These are phyloP conservation scores for Saccharomycodes ludwigii DNA, from an alignment of 805 yeast species.

Conservation along the genomic window DNA sequence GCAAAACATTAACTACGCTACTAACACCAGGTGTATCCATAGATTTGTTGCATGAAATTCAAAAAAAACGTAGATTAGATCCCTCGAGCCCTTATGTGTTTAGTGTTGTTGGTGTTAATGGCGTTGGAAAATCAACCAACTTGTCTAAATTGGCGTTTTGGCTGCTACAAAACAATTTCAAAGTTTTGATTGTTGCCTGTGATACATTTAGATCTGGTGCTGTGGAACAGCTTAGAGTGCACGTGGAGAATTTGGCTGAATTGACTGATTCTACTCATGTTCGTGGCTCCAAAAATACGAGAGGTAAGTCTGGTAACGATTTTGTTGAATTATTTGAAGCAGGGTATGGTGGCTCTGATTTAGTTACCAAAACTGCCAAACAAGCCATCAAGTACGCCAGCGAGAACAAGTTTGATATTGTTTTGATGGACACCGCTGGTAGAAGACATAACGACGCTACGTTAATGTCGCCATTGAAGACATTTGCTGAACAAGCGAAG, in stretches of 20 bases:
- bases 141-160: slow-evolving; percentile 90
- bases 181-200: slow-evolving; percentile 87
- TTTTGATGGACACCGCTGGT: slow-evolving; percentile 94
- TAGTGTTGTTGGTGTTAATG: slow-evolving; percentile 95
- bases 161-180: slow-evolving; percentile 81
- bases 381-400: slow-evolving; percentile 77
- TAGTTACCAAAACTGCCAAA: slow-evolving; percentile 85
- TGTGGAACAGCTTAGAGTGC: slow-evolving; percentile 92
- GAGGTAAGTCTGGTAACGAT: slow-evolving; percentile 28
- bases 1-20: slow-evolving; percentile 55
- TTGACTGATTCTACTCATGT: slow-evolving; percentile 39
- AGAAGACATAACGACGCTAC: slow-evolving; percentile 91
- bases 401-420: slow-evolving; percentile 63
- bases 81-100: slow-evolving; percentile 69
- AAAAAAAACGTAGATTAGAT: slow-evolving; percentile 26
- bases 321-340: slow-evolving; percentile 72
- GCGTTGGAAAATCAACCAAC: slow-evolving; percentile 95
- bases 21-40: slow-evolving; percentile 87
- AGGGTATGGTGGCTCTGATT: slow-evolving; percentile 94
- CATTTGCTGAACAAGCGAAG: slow-evolving; percentile 88
- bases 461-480: slow-evolving; percentile 88
- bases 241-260: slow-evolving; percentile 70
- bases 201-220: slow-evolving; percentile 98
- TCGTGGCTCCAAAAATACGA: slow-evolving; percentile 24
- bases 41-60: slow-evolving; percentile 74